phyloP scores from a whole-genome alignment of 768 basidiomycete genomes.

The Pleurotus citrinopileatus region DNA sequence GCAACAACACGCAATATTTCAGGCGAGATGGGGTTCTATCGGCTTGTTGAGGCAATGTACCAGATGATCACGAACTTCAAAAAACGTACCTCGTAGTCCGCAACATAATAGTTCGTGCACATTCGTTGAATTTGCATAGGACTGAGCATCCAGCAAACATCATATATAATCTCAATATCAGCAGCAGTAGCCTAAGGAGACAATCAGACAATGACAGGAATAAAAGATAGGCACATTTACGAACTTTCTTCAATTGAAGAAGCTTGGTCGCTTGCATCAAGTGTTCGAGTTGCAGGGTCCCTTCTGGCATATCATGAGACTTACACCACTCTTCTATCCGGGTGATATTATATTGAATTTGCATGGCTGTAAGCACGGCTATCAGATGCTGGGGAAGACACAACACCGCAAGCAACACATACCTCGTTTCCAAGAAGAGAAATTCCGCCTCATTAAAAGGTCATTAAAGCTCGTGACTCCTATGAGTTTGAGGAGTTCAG shows the following conservation, averaged over 20 bases:
- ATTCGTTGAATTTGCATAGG: conserved; percentile 99
- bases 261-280: conserved; percentile 99
- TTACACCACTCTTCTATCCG: conserved; percentile 99
- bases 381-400: background rate
- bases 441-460: conserved; percentile 96
- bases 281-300: conserved; percentile 94
- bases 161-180: conserved; percentile 98
- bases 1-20: conserved; percentile 97
- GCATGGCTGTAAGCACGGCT: conserved; percentile 72
- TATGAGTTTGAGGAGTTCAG: conserved; percentile 91
- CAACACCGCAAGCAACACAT: conserved; percentile 18
- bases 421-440: conserved; percentile 99
- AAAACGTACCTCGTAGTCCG: conserved; percentile 87
- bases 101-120: conserved; percentile 98
- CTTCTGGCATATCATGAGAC: conserved; percentile 99
- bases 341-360: conserved; percentile 99
- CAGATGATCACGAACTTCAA: background rate
- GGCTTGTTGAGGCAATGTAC: conserved; percentile 11
- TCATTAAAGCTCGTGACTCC: conserved; percentile 99
- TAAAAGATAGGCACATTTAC: conserved; percentile 12
- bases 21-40: conserved; percentile 90
- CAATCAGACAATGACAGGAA: conserved; percentile 11
- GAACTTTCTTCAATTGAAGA: conserved; percentile 93
- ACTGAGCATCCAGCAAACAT: conserved; percentile 99
- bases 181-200: conserved; percentile 74